Conservation (phyloP, 768 basidiomycete species). For the Ramaria rubella region DNA sequence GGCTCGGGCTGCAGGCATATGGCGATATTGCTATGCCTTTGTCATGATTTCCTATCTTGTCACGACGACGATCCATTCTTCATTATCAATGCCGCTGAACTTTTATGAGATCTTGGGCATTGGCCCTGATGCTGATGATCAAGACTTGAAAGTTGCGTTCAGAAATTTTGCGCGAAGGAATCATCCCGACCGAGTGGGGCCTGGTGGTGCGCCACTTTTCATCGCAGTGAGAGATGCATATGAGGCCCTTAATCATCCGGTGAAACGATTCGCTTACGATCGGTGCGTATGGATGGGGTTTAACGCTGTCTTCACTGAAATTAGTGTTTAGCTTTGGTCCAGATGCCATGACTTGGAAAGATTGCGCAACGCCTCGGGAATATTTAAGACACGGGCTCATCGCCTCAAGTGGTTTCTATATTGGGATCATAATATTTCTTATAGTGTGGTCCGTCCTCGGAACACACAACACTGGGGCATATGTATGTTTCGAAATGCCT, state of each 20-base stretch:
- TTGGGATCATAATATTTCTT: constrained; percentile 50
- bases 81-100: constrained; percentile 54
- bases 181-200: constrained; percentile 69
- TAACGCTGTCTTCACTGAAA: constrained; percentile 1
- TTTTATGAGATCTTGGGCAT: constrained; percentile 74
- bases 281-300: constrained; percentile 38
- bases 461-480: constrained; percentile 50
- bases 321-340: constrained; percentile 62
- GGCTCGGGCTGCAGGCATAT: constrained; percentile 4
- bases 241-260: constrained; percentile 72
- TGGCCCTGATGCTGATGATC: constrained; percentile 54
- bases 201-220: constrained; percentile 55
- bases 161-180: constrained; percentile 64
- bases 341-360: constrained; percentile 58
- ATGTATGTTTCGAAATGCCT: constrained; percentile 42
- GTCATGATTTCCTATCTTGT: constrained; percentile 20
- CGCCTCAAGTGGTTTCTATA: constrained; percentile 58
- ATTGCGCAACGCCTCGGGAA: constrained; percentile 62
- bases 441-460: constrained; percentile 60
- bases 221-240: constrained; percentile 67
- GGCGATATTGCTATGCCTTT: constrained; percentile 15
- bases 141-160: constrained; percentile 63
- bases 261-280: constrained; percentile 79
- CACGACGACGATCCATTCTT: constrained; percentile 25
- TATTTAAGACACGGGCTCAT: constrained; percentile 62